Conservation (phyloP, 139 green algal genomes). For the Micractinium sp. region DNA sequence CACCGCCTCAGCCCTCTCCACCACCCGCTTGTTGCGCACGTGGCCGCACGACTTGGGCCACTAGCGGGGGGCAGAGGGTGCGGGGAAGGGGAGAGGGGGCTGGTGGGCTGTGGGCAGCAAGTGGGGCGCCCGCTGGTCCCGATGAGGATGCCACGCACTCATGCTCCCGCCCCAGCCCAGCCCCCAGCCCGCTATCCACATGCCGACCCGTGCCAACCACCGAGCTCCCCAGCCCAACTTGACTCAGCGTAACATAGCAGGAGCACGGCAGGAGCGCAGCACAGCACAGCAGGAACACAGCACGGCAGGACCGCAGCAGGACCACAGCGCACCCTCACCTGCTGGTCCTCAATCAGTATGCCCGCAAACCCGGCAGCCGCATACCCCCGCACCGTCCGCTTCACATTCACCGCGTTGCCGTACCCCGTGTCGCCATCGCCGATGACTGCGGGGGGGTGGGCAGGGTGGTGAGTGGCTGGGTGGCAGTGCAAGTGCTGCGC, state of each 20-base stretch:
- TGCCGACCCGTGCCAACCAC: no score
- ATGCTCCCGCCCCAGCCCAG: no score
- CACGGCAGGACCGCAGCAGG: no score
- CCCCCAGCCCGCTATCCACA: no score
- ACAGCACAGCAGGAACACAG: not conserved
- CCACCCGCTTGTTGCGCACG: slow-evolving; percentile 84
- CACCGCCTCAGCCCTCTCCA: slow-evolving; percentile 85
- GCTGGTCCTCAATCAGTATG: slow-evolving; percentile 96
- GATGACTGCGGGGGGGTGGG: slow-evolving; percentile 69
- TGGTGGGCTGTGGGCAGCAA: not conserved
- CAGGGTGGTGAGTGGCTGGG: not conserved
- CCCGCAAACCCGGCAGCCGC: slow-evolving; percentile 83
- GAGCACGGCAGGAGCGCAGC: not conserved
- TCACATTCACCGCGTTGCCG: slow-evolving; percentile 96
- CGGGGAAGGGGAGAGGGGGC: not conserved
- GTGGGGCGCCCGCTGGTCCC: no score
- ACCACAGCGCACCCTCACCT: slow-evolving; percentile 14
- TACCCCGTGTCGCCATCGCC: slow-evolving; percentile 97
- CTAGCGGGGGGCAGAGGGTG: not conserved
- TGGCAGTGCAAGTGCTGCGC: not conserved
- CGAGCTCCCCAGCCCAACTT: no score
- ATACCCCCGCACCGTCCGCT: slow-evolving; percentile 91
- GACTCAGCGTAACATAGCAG: no score
- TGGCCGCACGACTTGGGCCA: slow-evolving; percentile 96
- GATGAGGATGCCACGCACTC: no score